Base-by-base conservation (phyloP, 176 grass and related monocot species). In the Rhynchospora pubera region DNA sequence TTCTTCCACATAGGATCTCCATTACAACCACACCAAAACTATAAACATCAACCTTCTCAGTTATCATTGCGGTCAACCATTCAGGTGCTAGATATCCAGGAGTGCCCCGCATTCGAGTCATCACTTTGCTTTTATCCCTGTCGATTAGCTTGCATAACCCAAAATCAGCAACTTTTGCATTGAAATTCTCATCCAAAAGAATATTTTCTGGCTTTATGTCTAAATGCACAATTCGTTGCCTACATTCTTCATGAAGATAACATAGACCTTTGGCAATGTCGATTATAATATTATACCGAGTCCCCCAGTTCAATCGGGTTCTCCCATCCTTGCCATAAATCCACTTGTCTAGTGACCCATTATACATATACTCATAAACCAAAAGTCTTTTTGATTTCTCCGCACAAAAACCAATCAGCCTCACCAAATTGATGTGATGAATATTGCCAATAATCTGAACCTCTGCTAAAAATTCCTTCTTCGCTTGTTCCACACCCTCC, bases 41-140 rank as follows among this genome's bases (percentile, higher is more conserved):
- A n/a, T 67, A 67, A 67, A 43, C 64, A 67, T 67, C 64, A 42
- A 43, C 64, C 64, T 67, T 67, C 14, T 67, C 64, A 67, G 64
- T 67, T 18, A 67, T 43, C 64, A 18, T 43, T 67, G 64, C 32
- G 0, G 64, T 42, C 11, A 42, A 42, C 63, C 62, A 65, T 65
- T 66, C 26, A 5, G 63, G 63, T 66, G 63, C 63, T 7, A 67
- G 18, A 67, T 67, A 67, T 67, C 64, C 28, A 67, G 32, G 32
- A 16, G 64, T 67, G 14, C 64, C 64, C 32, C 64, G 12, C 64
- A 67, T 67, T 18, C 14, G 5, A 43, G 64, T 67, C 64, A 42
- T 42, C 13, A 67, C 30, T 67, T 18, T 42, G 32, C 14, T 67
- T 7, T 67, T 43, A 6, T 67, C 18, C 64, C 64, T 67, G 39